Base-by-base conservation (phyloP, 2,329 filamentous ascomycete species). In the Colletotrichum echinochloae region DNA sequence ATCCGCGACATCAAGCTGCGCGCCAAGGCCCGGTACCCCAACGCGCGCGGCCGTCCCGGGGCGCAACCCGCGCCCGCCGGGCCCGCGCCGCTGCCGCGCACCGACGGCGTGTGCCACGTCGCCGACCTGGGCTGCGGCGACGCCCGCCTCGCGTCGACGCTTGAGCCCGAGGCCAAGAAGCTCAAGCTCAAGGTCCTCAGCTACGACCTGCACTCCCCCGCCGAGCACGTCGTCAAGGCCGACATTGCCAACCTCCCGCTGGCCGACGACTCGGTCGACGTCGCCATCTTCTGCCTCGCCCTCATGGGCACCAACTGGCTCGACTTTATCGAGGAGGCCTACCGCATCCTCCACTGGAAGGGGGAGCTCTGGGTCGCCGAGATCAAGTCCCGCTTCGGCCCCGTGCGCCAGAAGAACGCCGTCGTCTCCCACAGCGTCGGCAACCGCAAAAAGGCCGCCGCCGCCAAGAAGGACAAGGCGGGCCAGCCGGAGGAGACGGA, bases 291-390 rank as follows among this genome's bases (percentile, higher is more conserved):
- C 85, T 99, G 96, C 81, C 88, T 99, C 39, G 96, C 95, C 60
- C 89, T 99, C 70, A 99, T 99, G 96, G 96, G 96, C 78, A 99
- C 96, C 65, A 99, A 99, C 83, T 99, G 96, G 95, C 88, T 97
- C 63, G 91, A 94, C 76, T 98, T 99, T 79, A 89, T 99, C 76
- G 96, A 98, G 82, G 96, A 99, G 83, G 95, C 95, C 18, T 97
- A 94, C 84, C 91, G 96, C 64, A 87, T 98, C 61, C 87, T 99
- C 72, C 92, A 94, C 78, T 95, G 94, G 88, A 95, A 96, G 78
- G 96, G 96, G 74, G 96, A 99, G 84, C 90, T 97, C 64, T 99
- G 96, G 96, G 89, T 99, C 61, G 93, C 94, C 57, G 96, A 99
- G 83, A 98, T 99, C 82, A 98, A 98, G 84, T 94, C 90, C 74